Percentiles rank a stretch among this genome's conserved stretches.
Conservation (phyloP, 768 basidiomycete genomes). For the Lactarius pseudohatsudake region DNA sequence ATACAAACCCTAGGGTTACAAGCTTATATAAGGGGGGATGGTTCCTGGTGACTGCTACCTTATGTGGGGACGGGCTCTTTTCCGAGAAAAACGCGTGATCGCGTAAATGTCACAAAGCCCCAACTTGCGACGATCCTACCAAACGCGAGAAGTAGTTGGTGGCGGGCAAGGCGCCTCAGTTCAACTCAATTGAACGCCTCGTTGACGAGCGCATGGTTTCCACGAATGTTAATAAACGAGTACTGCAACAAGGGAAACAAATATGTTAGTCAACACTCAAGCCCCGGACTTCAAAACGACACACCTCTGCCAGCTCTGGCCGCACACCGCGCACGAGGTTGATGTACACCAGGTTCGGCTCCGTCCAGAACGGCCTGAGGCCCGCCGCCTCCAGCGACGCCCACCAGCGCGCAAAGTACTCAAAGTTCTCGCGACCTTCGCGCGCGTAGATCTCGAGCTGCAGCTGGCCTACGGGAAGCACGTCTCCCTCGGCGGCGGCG, state of each 20-base stretch:
- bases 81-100: background rate
- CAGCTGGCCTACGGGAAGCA: constrained; percentile 67
- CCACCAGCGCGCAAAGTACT: constrained; percentile 64
- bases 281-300: background rate
- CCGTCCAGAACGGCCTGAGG: constrained; percentile 68
- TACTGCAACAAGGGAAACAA: constrained; percentile 37
- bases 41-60: too few species aligned
- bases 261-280: background rate
- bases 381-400: constrained; percentile 64
- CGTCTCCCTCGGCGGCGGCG: background rate
- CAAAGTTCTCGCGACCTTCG: constrained; percentile 41
- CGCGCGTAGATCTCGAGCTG: constrained; percentile 64
- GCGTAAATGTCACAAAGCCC: background rate
- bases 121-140: background rate
- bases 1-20: too few species aligned
- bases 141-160: too few species aligned
- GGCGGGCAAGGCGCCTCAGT: background rate
- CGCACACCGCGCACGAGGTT: constrained; percentile 41
- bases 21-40: too few species aligned
- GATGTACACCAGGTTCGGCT: constrained; percentile 49
- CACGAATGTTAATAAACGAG: constrained; percentile 50
- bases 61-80: background rate
- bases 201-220: constrained; percentile 27
- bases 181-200: constrained; percentile 9
- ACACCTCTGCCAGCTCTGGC: constrained; percentile 44